Base-by-base conservation (phyloP, 352 stramenopile genomes). In the Pythium grandisporangium region DNA sequence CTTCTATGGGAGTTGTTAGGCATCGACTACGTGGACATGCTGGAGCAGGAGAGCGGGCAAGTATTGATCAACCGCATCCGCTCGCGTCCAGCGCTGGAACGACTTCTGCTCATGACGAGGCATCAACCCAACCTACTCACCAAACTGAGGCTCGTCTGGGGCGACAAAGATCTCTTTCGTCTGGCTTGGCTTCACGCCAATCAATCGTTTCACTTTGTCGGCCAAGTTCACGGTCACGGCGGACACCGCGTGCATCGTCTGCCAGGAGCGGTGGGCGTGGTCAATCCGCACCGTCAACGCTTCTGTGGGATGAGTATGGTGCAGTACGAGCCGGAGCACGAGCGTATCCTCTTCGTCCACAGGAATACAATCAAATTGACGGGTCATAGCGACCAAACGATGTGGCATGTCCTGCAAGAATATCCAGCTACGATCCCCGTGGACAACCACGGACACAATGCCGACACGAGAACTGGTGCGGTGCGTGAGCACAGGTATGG, bases 311-410 rank as follows among this genome's bases (percentile, higher is more conserved):
- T 65, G 30, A 65, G 47, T 32, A 65, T 65, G 47, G 45, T 56
- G 22, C 56, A 65, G 30, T 61, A 58, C 29, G 56, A 65, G 25
- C 14, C 51, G 2, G 30, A 52, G 8, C 45, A 46, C n/a, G 16
- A 53, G 17, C 24, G 29, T 2, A 27, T 53, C 4, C 34, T 58
- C 22, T 65, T 65, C 37, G 11, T 61, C 8, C 56, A 65, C 48
- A 51, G 56, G 35, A 65, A 65, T 35, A 66, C 52, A 14, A 59
- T 80, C 41, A 85, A 85, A 42, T 45, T 85, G n/a, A 79, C 61
- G 13, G 76, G 72, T 1, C 26, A 26, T 6, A 54, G 30, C 23
- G 54, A 71, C 17, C 44, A 51, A n/a, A 49, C 37, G 0, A 57
- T 82, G 24, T 84, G 71, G 71, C 42, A 63, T 2, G 39, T 35